A percentile compares a stretch with the other conserved stretches of the same genome.
Evolutionary conservation across 1,284 basidiomycete species (phyloP).

Genomic region (Cutaneotrichosporon dermatis): DNA sequence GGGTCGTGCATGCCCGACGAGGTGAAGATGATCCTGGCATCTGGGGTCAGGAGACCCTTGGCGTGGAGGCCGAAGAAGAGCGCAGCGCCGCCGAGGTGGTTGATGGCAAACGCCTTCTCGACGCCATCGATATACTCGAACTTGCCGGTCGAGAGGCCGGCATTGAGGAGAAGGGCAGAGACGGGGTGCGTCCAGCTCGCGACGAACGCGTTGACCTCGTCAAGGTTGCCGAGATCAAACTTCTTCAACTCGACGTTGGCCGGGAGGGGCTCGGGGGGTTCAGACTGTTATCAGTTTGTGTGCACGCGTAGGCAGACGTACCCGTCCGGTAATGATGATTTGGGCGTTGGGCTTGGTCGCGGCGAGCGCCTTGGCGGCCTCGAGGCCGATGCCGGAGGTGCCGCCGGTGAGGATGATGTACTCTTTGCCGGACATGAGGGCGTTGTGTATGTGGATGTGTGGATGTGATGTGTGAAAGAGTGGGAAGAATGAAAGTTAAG

Average conservation of each 20-base stretch:
- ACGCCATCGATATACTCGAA: neutral
- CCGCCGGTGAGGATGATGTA: constrained; percentile 12
- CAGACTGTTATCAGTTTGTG: neutral
- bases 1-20: constrained; percentile 16
- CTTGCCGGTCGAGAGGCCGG: neutral
- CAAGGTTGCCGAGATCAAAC: constrained; percentile 6
- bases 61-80: constrained; percentile 19
- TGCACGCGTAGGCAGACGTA: neutral
- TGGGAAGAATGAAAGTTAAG: too few relatives aligned
- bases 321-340: neutral
- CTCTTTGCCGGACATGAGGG: neutral
- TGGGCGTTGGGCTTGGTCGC: neutral
- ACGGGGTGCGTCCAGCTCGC: constrained; percentile 7
- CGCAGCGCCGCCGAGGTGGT: constrained; percentile 24
- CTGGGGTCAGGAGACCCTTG: constrained; percentile 9
- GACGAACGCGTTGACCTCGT: neutral
- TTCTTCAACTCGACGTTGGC: neutral
- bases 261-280: neutral
- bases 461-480: too few relatives aligned
- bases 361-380: constrained; percentile 19
- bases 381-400: constrained; percentile 23
- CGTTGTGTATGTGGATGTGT: too few relatives aligned
- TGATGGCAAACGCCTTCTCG: constrained; percentile 23
- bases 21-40: constrained; percentile 18
- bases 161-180: constrained; percentile 1